Evolutionary conservation across 163 green algal genomes (phyloP), one percentile per base, ranked within the genome.

Genomic region (Prototheca wickerhamii): DNA sequence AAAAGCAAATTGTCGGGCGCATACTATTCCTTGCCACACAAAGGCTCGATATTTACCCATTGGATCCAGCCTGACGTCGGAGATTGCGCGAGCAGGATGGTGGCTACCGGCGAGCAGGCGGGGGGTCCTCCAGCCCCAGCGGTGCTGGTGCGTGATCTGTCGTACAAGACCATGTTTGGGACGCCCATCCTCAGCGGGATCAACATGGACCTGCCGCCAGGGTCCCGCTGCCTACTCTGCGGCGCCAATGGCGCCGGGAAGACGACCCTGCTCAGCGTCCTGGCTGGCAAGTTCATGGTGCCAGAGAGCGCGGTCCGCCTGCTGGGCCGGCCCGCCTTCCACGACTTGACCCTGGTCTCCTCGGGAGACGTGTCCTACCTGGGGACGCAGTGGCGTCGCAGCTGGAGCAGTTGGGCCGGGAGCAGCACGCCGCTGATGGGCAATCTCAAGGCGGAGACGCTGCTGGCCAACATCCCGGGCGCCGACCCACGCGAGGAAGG

Each of bases 171-270:
- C 20, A 18, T 12, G 18, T 64, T 67, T 32, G 57, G 51, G 37
- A 17, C 29, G 6, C 50, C 56, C 0, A 76, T 89, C 31, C 74
- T 95, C 10, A 72, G 77, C 2, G 70, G 79, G 57, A 77, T 87
- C 21, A 72, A 46, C 4, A 55, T 95, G 5, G 43, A 79, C 10
- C 64, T 96, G 10, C 88, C 86, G 0, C 65, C 63, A 10, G 92
- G 92, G 8, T 82, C 58, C 30, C 74, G 92, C 10, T 96, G 87
- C 68, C 74, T 99, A 42, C 65, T 99, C 5, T 80, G 93, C 15
- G 93, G 93, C 2, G 92, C 90, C 18, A 99, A 99, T 68, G 93
- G 93, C 46, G 85, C 89, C 60, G 80, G 93, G 61, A 99, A 99
- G 74, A 96, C 89, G 0, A 96, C 93, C 2, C 71, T 99, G 49